Evolutionary conservation across 2,329 filamentous ascomycete genomes (phyloP).

Genomic region (Pseudogymnoascus sp.): DNA sequence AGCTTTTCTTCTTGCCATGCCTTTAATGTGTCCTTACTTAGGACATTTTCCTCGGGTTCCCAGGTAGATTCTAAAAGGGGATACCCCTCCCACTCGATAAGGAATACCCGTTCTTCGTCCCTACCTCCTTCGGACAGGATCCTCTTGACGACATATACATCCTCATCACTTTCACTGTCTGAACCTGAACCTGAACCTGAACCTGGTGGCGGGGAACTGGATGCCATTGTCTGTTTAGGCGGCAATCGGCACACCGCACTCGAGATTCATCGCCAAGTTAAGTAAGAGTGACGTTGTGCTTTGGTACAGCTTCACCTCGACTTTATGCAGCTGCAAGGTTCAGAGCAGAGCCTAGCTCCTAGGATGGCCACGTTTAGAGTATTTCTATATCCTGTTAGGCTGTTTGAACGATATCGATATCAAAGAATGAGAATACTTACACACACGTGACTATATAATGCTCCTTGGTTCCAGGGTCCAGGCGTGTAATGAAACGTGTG

Average conservation of each 20-base stretch:
- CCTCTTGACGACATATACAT: slow-evolving; percentile 39
- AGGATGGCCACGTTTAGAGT: neutral
- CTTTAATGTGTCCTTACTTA: slow-evolving; percentile 30
- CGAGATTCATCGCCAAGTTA: neutral
- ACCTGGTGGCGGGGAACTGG: neutral
- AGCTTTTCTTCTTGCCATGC: slow-evolving; percentile 26
- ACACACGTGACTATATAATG: neutral
- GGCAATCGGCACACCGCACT: neutral
- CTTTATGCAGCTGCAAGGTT: neutral
- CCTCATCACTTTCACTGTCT: neutral
- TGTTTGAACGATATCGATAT: neutral
- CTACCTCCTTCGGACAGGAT: slow-evolving; percentile 43
- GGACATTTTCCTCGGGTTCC: slow-evolving; percentile 42
- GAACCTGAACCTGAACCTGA: neutral
- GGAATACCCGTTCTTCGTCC: slow-evolving; percentile 40
- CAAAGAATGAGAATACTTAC: neutral
- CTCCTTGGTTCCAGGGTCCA: neutral
- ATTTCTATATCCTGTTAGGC: neutral
- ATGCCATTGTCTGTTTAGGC: neutral
- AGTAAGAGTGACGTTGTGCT: neutral
- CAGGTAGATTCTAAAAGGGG: slow-evolving; percentile 49
- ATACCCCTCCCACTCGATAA: slow-evolving; percentile 62
- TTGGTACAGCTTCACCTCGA: neutral
- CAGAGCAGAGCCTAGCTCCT: neutral
- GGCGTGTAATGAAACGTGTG: neutral